Evolutionary conservation across 192 early-diverging fungal genomes (phyloP).

Genomic region (Backusella psychrophila): DNA sequence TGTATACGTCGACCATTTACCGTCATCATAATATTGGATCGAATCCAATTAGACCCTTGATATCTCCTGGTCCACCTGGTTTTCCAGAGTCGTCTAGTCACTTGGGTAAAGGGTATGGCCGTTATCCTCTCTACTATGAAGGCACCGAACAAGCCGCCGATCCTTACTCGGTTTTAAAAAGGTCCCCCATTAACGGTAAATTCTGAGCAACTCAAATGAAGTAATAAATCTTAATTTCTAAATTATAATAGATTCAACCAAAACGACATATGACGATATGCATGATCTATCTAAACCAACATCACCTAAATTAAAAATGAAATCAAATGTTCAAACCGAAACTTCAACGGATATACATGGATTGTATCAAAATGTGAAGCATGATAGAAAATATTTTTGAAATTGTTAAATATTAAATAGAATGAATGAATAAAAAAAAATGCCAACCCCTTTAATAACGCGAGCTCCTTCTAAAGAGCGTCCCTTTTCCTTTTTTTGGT

Average conservation of each 20-base stretch:
- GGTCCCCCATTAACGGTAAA: background rate
- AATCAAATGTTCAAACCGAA: background rate
- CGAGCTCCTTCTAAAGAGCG: no score
- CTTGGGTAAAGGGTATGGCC: background rate
- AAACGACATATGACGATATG: slow-evolving; percentile 5
- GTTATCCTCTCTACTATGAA: no score
- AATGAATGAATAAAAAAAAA: background rate
- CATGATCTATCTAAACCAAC: background rate
- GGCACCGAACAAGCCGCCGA: background rate
- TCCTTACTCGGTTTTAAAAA: background rate
- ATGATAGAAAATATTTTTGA: background rate
- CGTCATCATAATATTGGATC: background rate
- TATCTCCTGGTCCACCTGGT: background rate
- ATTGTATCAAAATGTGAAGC: background rate
- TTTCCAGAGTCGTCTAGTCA: background rate
- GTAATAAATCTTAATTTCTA: background rate
- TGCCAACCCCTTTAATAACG: no score
- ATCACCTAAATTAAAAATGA: slow-evolving; percentile 1
- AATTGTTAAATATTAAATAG: background rate
- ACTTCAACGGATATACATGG: background rate
- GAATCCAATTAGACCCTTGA: background rate
- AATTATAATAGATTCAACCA: background rate
- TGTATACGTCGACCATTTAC: slow-evolving; percentile 38
- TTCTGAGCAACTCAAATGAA: background rate
- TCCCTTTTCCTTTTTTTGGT: background rate